These are phyloP conservation scores for Pulveroboletus frians DNA, from an alignment of 768 basidiomycete species.

Conservation along the genomic window DNA sequence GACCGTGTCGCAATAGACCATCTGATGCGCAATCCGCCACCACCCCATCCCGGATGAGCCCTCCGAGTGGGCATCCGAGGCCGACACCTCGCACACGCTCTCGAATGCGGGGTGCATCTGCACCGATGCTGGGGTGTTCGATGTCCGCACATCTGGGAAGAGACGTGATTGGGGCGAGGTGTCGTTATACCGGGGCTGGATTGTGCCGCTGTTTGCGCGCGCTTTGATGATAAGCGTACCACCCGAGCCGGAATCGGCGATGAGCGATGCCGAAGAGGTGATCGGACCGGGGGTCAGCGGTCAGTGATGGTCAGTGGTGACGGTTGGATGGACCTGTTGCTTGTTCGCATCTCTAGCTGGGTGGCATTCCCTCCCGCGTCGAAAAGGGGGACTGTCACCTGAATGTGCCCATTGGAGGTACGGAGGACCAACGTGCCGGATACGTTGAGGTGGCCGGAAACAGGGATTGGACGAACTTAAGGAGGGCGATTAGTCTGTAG, in stretches of 20 bases:
- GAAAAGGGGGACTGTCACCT: constrained; percentile 23
- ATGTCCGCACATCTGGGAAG: constrained; percentile 27
- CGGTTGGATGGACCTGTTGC: constrained; percentile 14
- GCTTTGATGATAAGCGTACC: constrained; percentile 31
- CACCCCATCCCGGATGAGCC: constrained; percentile 33
- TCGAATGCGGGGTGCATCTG: constrained; percentile 36
- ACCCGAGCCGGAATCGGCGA: constrained; percentile 19
- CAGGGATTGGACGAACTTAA: constrained; percentile 31
- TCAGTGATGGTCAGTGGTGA: too few relatives aligned
- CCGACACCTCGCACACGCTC: constrained; percentile 32
- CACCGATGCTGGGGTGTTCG: constrained; percentile 28
- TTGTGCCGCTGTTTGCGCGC: constrained; percentile 31
- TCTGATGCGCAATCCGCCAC: constrained; percentile 18
- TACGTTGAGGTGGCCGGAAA: constrained; percentile 36
- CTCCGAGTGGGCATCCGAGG: constrained; percentile 18
- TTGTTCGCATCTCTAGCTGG: constrained; percentile 20
- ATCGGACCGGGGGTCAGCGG: constrained; percentile 21
- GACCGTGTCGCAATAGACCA: not conserved
- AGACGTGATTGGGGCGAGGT: constrained; percentile 31
- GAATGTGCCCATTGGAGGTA: constrained; percentile 36
- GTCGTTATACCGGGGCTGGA: constrained; percentile 26
- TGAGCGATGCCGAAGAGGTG: constrained; percentile 23
- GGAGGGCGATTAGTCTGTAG: too few relatives aligned
- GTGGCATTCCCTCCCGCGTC: constrained; percentile 1
- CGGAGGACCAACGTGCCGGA: constrained; percentile 23